phyloP scores from a whole-genome alignment of 2,329 filamentous ascomycete genomes.

The Penicillium italicum region DNA sequence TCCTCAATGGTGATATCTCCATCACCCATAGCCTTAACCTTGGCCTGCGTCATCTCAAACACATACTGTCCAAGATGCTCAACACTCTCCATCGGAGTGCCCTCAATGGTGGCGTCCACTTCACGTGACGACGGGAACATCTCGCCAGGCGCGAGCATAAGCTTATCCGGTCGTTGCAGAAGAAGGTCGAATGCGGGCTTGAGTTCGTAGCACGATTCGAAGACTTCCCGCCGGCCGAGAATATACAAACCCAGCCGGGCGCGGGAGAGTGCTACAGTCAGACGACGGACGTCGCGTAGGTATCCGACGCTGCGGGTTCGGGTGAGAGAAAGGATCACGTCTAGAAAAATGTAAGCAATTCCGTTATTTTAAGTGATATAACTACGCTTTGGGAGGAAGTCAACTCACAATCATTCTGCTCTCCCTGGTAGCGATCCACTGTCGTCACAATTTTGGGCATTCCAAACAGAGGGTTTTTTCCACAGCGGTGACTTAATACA shows the following conservation, averaged over 20 bases:
- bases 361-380: neutral
- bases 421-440: constrained; percentile 97
- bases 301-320: constrained; percentile 87
- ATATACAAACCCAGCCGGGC: constrained; percentile 90
- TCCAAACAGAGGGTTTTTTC: constrained; percentile 78
- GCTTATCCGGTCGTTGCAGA: constrained; percentile 71
- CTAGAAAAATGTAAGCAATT: constrained; percentile 45
- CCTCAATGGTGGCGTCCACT: constrained; percentile 47
- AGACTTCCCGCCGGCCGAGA: constrained; percentile 80
- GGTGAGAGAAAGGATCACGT: constrained; percentile 89
- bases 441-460: constrained; percentile 86
- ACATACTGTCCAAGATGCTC: constrained; percentile 97
- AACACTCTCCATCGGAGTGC: constrained; percentile 78
- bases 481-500: constrained; percentile 78
- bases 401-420: constrained; percentile 93
- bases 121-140: constrained; percentile 69
- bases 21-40: constrained; percentile 56
- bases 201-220: constrained; percentile 84
- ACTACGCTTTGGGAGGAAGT: neutral
- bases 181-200: constrained; percentile 79
- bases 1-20: constrained; percentile 39
- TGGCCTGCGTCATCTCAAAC: constrained; percentile 85
- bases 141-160: constrained; percentile 78
- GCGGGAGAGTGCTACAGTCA: constrained; percentile 91
- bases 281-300: constrained; percentile 83